Conservation (phyloP, 148 eudicot genomes). For the Suaeda aralocaspica region DNA sequence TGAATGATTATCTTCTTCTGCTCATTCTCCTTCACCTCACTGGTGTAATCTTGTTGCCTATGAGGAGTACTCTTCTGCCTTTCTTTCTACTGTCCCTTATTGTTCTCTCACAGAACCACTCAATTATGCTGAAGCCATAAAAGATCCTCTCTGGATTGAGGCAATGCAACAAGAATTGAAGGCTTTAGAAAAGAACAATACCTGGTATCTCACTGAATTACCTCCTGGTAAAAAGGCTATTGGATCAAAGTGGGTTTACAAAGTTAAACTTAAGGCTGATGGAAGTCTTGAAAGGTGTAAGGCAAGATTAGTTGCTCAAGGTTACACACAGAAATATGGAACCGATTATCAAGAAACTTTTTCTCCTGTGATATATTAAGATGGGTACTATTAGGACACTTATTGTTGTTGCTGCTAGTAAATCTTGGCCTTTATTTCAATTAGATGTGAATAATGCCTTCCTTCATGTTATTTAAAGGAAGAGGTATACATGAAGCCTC, state of each 20-base stretch:
- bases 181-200: neutral
- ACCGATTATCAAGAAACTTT: conserved; percentile 4
- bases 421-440: neutral
- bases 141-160: neutral
- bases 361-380: neutral
- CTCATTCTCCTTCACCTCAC: too few relatives aligned
- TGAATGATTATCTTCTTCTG: too few relatives aligned
- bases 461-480: neutral
- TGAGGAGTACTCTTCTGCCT: too few relatives aligned
- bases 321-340: neutral
- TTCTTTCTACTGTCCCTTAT: neutral
- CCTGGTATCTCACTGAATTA: neutral
- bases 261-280: neutral
- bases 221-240: neutral
- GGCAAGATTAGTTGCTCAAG: conserved; percentile 5
- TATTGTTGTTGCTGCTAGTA: neutral
- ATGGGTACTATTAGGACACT: neutral
- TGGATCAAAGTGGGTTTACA: neutral
- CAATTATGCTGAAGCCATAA: neutral
- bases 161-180: neutral
- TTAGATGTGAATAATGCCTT: conserved; percentile 7
- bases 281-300: conserved; percentile 5
- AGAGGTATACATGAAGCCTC: neutral
- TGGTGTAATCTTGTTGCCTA: neutral
- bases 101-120: neutral